Evolutionary conservation across 257 asterid species (phyloP), one percentile per base, ranked within the genome.

Genomic region (Primulina eburnea): DNA sequence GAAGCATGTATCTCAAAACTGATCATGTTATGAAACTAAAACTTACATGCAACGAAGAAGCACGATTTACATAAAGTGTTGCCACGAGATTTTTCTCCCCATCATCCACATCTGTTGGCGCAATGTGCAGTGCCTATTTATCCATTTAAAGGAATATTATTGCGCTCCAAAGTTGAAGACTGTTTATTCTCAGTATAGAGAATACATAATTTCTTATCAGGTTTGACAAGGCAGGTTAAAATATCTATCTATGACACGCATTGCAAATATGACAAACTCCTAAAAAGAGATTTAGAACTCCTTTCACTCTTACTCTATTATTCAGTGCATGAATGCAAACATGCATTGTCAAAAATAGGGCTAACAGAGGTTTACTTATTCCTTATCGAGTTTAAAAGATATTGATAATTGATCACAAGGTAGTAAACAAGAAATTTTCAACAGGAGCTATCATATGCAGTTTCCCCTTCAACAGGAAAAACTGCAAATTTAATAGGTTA

Each of bases 41-140:
- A 84, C 94, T 82, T 85, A 94, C 99, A 70, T 87, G 85, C 79
- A 94, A 71, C 40, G 95, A 65, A 63, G 92, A 80, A 67, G 97
- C 96, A 43, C 99, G 99, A 81, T 94, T 94, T 77, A 89, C 86
- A 79, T 90, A 89, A 50, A 91, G 83, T 24, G 81, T 76, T 1
- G 95, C 88, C 28, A 85, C 82, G 68, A 83, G 81, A 77, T 78
- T 85, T 75, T 79, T 86, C 75, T 55, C 90, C 69, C 61, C 57
- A 66, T 85, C 94, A 73, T 83, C 81, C 30, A 68, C 86, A 78
- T 81, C 85, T 58, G 76, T 57, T 29, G 95, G 96, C 79, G 96
- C 89, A 80, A 78, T 69, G 18, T 91, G 88, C 78, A 94, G 72
- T 68, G 97, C 97, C 99, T 91, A 83, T 67, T 28, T 55, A 73